These are phyloP conservation scores for Amanita brunnescens DNA, from an alignment of 768 basidiomycete genomes.

Conservation along the genomic window DNA sequence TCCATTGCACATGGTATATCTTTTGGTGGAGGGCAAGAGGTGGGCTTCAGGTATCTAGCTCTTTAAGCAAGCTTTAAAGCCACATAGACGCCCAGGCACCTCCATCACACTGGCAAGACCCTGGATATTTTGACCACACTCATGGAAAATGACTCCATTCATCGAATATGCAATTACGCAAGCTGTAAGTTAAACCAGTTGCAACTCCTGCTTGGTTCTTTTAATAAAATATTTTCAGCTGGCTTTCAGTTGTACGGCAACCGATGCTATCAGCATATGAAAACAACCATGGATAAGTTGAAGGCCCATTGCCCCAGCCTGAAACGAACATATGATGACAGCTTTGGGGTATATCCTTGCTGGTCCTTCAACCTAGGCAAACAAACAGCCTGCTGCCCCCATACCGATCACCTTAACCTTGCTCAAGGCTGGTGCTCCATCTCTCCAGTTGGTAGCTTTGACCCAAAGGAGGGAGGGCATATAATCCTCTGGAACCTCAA, in stretches of 20 bases:
- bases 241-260: neutral
- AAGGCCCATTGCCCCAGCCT: neutral
- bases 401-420: conserved; percentile 20
- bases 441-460: neutral
- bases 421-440: conserved; percentile 5
- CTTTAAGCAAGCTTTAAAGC: neutral
- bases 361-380: conserved; percentile 24
- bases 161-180: neutral
- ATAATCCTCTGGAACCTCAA: neutral
- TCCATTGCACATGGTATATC: neutral
- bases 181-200: neutral
- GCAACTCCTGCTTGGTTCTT: neutral
- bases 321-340: neutral
- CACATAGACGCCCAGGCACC: neutral
- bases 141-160: neutral
- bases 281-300: neutral
- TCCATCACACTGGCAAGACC: neutral
- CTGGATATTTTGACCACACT: neutral
- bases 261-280: neutral
- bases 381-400: conserved; percentile 8
- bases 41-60: neutral
- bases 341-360: conserved; percentile 15
- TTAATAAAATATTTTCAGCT: too few species aligned
- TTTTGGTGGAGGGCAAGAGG: neutral
- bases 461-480: neutral